Evolutionary conservation across 2,329 filamentous ascomycete genomes (phyloP).

Genomic region (Fusarium veterinarium): DNA sequence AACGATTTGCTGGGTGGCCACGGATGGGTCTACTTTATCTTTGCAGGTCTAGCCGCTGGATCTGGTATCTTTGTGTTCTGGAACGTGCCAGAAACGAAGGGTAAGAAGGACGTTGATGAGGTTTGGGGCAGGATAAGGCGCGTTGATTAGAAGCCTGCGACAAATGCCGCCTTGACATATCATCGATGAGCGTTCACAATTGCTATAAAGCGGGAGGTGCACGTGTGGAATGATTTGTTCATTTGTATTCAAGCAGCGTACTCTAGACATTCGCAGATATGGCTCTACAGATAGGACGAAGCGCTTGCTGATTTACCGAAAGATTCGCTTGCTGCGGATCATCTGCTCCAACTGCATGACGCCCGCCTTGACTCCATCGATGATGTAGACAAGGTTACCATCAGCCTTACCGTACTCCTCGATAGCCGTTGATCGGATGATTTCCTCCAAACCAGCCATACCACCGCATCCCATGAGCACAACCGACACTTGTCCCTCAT

Average conservation of each 20-base stretch:
- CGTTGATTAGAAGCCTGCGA: slow-evolving; percentile 55
- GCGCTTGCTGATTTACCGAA: slow-evolving; percentile 40
- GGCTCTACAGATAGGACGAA: slow-evolving; percentile 10
- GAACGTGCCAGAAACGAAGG: slow-evolving; percentile 88
- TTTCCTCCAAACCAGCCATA: slow-evolving; percentile 86
- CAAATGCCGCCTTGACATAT: background rate
- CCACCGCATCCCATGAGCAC: slow-evolving; percentile 91
- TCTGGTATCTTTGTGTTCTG: slow-evolving; percentile 78
- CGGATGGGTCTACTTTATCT: slow-evolving; percentile 93
- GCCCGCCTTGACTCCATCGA: slow-evolving; percentile 84
- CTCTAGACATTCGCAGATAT: slow-evolving; percentile 7
- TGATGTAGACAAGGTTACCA: slow-evolving; percentile 70
- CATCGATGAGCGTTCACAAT: background rate
- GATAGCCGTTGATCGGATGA: slow-evolving; percentile 76
- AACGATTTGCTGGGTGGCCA: slow-evolving; percentile 72
- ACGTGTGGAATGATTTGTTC: background rate
- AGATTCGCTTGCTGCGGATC: slow-evolving; percentile 57
- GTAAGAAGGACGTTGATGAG: slow-evolving; percentile 84
- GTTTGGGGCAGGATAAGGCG: slow-evolving; percentile 82
- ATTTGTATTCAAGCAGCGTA: slow-evolving; percentile 8
- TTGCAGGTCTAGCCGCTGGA: slow-evolving; percentile 76
- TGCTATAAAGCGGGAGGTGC: background rate
- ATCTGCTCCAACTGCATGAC: slow-evolving; percentile 70
- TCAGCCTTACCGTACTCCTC: slow-evolving; percentile 71
- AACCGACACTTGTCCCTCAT: slow-evolving; percentile 67